phyloP scores from a whole-genome alignment of 208 protist species.

The Leishmania tropica region DNA sequence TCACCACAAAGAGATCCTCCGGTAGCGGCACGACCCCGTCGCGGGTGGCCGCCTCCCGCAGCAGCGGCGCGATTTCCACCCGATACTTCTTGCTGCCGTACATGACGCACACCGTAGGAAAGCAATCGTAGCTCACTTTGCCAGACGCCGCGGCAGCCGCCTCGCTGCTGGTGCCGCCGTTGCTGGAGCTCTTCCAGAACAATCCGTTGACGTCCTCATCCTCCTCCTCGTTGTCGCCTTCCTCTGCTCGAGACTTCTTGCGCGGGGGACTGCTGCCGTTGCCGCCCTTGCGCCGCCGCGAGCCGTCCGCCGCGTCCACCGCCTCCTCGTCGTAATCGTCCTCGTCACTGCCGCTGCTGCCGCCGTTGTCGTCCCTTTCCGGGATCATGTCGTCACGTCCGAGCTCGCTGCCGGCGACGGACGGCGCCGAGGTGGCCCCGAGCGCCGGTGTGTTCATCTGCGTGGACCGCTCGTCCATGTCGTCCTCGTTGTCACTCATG shows the following conservation, averaged over 20 bases:
- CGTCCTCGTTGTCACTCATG: constrained; percentile 27
- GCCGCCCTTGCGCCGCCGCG: background rate
- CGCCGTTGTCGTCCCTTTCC: constrained; percentile 29
- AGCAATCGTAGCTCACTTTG: constrained; percentile 50
- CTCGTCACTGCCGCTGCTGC: constrained; percentile 19
- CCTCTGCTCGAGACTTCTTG: constrained; percentile 1
- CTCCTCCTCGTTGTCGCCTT: constrained; percentile 21
- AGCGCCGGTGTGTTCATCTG: constrained; percentile 27
- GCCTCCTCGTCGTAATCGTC: constrained; percentile 18
- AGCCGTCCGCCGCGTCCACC: constrained; percentile 13
- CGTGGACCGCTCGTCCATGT: constrained; percentile 30
- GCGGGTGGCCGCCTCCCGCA: constrained; percentile 33
- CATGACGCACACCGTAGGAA: constrained; percentile 42
- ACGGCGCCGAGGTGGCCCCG: constrained; percentile 17
- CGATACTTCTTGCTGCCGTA: constrained; percentile 53
- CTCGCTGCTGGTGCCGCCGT: background rate
- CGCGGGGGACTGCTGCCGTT: background rate
- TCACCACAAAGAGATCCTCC: constrained; percentile 78
- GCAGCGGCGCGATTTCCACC: constrained; percentile 61
- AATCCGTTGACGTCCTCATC: constrained; percentile 9
- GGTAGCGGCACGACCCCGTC: constrained; percentile 42
- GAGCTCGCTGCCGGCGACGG: constrained; percentile 25
- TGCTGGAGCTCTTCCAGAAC: background rate
- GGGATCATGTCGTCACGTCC: constrained; percentile 14
- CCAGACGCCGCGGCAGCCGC: background rate